Evolutionary conservation across 805 yeast genomes (phyloP).

Genomic region (Monosporozyma siamensis): DNA sequence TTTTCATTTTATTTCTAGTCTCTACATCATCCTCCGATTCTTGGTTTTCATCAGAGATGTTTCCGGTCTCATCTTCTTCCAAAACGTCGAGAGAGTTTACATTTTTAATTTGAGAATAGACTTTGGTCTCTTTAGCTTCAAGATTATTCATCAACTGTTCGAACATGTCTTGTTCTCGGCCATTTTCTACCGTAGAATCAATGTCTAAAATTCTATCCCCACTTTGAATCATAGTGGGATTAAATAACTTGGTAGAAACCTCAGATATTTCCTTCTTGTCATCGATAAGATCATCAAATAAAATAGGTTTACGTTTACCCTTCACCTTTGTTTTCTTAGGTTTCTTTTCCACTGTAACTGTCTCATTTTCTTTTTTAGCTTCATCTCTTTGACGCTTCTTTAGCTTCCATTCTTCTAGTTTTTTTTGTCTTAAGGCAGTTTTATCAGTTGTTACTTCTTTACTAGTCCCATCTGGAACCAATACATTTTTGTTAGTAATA

Average conservation of each 20-base stretch:
- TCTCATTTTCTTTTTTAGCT: conserved; percentile 3
- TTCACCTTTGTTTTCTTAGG: not conserved
- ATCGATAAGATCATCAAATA: conserved; percentile 16
- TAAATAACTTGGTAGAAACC: not conserved
- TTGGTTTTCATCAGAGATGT: conserved; percentile 7
- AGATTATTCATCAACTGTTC: conserved; percentile 36
- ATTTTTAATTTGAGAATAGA: conserved; percentile 4
- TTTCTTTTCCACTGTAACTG: not conserved
- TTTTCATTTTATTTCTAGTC: conserved; percentile 30
- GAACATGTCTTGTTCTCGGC: conserved; percentile 35
- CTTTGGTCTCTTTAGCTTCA: not conserved
- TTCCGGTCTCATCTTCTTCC: conserved; percentile 14
- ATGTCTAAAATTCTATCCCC: not conserved
- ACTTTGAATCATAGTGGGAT: not conserved
- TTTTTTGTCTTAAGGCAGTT: conserved; percentile 29
- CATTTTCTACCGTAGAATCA: not conserved
- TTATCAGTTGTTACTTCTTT: conserved; percentile 5
- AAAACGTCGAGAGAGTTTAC: conserved; percentile 14
- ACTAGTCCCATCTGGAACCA: not conserved
- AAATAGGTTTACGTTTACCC: conserved; percentile 1
- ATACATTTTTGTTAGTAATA: not conserved
- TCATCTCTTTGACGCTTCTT: conserved; percentile 26
- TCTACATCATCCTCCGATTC: conserved; percentile 26
- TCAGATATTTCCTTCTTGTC: conserved; percentile 3
- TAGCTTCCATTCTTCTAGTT: conserved; percentile 46